Base-by-base conservation (phyloP, 345 rosid genomes). In the Populus deltoides region DNA sequence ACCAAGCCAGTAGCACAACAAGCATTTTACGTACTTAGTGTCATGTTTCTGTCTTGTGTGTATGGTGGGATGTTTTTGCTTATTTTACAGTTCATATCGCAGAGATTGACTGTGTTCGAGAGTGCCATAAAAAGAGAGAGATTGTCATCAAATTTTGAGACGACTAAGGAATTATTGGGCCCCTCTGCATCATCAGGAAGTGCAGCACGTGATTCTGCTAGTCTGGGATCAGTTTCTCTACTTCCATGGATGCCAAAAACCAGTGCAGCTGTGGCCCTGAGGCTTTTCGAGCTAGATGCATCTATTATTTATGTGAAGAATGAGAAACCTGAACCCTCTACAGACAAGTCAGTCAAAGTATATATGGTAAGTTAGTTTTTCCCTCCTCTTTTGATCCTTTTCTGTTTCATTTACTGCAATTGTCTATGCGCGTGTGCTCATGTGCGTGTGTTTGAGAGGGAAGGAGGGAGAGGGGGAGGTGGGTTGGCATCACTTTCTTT, bases 181-280 rank as follows among this genome's bases (percentile, higher is more conserved):
- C 71, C 76, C 53, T 25, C 73, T 62, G 17, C 43, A 68, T 59
- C 33, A 7, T 70, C 81, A 27, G 77, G 66, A 68, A 41, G 72
- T 77, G 71, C 80, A 62, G 27, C 65, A 72, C 51, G 74, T 76
- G 86, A 81, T 74, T 76, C 62, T 70, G 70, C 78, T 74, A 84
- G 83, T 80, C 67, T 53, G 29, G 85, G 62, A 49, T 87, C 86
- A 20, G 88, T 91, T 80, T 75, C 86, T 63, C 87, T 92, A 45
- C 92, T 97, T 70, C 97, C 99, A n/a, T 97, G 99, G 99, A 86
- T 94, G 80, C 99, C 99, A n/a, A 88, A 82, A 85, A 90, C 98
- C 45, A 82, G 88, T 72, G 86, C 96, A 66, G 99, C 98, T 39
- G 91, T 89, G 70, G 95, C 94, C 82, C 74, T 92, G 80, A 90